Base-by-base conservation (phyloP, 495 filamentous ascomycete species). In the Xylaria bambusicola region DNA sequence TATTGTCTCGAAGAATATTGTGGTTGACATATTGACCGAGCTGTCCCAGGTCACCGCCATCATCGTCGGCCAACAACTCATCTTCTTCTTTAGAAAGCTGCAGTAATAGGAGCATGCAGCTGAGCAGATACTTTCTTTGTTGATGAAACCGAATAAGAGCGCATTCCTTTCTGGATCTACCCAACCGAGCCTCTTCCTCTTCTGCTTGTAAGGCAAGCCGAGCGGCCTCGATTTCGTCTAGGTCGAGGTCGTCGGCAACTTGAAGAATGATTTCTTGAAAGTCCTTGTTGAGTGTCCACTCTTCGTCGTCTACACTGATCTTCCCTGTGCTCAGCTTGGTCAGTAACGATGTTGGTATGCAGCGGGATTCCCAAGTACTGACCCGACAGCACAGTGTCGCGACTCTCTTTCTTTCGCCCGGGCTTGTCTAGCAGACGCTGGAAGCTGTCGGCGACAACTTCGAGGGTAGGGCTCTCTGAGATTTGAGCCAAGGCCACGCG, bases 181-280 rank as follows among this genome's bases (percentile, higher is more conserved):
- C 89, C 24, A 91, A 77, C 15, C 78, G 63, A 46, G 84, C 78
- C 9, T 84, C 76, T 61, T 90, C 84, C 47, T 84, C 78, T 66
- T 89, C 82, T 6, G 88, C 83, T 38, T 81, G 80, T 17, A 95
- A 71, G 56, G 93, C 83, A 23, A 96, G 75, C 46, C 79, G 71
- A 6, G 92, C 90, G 20, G 95, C 88, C 67, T 92, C 78, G 48
- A 96, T 63, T 72, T 99, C 94, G 73, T 99, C 93, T 26, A 99
- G 79, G 63, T 96, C 84, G 52, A 97, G 79, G 23, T 86, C 86
- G 74, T 98, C 93, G 50, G 93, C 90, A 36, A 98, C 73, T 68
- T 89, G 81, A 17, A 93, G 77, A 33, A 87, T 80, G 54, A 85
- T 82, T 71, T 95, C 86, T 71, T 91, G 82, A 71, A 98, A 98